phyloP scores from a whole-genome alignment of 495 filamentous ascomycete genomes.

The Neurospora sp. region DNA sequence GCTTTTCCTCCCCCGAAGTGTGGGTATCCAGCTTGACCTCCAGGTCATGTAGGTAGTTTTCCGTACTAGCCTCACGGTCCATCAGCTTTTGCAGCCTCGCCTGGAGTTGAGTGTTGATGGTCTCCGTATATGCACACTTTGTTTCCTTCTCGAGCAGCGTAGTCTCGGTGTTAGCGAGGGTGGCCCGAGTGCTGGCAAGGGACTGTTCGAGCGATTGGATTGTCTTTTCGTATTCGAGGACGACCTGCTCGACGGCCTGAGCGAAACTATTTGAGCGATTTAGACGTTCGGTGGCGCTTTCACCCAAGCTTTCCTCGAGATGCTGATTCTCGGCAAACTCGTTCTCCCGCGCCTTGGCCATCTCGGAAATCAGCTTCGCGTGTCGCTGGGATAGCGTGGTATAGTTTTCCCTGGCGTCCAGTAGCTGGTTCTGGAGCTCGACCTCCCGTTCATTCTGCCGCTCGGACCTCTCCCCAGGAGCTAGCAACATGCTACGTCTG shows the following conservation, averaged over 20 bases:
- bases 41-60: conserved; percentile 83
- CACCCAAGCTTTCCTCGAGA: conserved; percentile 48
- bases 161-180: conserved; percentile 75
- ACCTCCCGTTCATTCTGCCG: conserved; percentile 76
- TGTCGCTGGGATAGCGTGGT: conserved; percentile 81
- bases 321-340: conserved; percentile 42
- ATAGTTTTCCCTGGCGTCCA: conserved; percentile 94
- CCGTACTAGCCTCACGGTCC: conserved; percentile 81
- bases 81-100: conserved; percentile 76
- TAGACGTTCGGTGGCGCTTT: conserved; percentile 77
- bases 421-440: conserved; percentile 86
- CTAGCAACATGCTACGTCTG: conserved; percentile 39
- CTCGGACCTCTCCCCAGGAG: conserved; percentile 61
- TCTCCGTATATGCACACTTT: conserved; percentile 84
- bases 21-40: conserved; percentile 84
- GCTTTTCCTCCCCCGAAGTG: conserved; percentile 86
- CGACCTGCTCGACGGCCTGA: conserved; percentile 88
- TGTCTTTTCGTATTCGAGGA: conserved; percentile 97
- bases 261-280: conserved; percentile 93
- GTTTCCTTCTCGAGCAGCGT: conserved; percentile 85
- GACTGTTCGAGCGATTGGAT: conserved; percentile 90
- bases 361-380: conserved; percentile 87
- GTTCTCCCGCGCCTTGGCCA: conserved; percentile 72
- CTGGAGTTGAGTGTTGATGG: conserved; percentile 81
- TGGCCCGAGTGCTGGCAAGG: conserved; percentile 77